Percentiles rank a stretch among this genome's conserved stretches.
Conservation (phyloP, 164 flowering plant species). For the Vitis vinifera region ASM3070453v1 NC_081805.1:1856001-1856500, state of each 20-base stretch:
- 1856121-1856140: background rate
- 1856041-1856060: slow-evolving; percentile 25
- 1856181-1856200: too few relatives aligned
- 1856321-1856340: too few relatives aligned
- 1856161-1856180: too few relatives aligned
- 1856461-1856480: slow-evolving; percentile 23
- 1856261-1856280: background rate
- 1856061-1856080: slow-evolving; percentile 14
- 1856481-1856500: slow-evolving; percentile 31
- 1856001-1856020: slow-evolving; percentile 20
- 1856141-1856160: background rate
- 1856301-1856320: background rate
- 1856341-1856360: too few relatives aligned
- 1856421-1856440: background rate
- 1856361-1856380: too few relatives aligned
- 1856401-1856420: background rate
- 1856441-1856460: background rate
- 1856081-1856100: slow-evolving; percentile 13
- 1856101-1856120: slow-evolving; percentile 8
- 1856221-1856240: background rate
- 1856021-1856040: slow-evolving; percentile 32
- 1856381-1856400: too few relatives aligned
- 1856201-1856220: too few relatives aligned
- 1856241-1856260: background rate
- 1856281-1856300: background rate